Evolutionary conservation across 148 eudicot species (phyloP), one percentile per base, ranked within the genome.

Genomic region (Polygonum aviculare): DNA sequence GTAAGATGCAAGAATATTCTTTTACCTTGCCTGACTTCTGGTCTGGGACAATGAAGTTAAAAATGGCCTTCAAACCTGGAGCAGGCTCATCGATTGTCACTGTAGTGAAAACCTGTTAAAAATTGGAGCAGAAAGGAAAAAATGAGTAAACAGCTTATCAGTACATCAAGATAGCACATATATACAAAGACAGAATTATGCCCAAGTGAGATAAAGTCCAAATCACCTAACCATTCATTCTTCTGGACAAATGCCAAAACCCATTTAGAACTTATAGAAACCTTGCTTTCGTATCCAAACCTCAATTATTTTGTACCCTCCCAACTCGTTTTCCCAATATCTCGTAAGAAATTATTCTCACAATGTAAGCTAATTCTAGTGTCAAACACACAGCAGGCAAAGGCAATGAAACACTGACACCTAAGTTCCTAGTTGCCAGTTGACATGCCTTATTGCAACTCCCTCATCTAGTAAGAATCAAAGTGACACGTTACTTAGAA

Each of bases 21-120:
- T 5, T 74, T 82, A 90, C 98, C 97, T 92, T 94, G 84, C 93
- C 98, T 74, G 98, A 92, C 82, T 82, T 90, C 80, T 94, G 96
- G 80, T 94, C 92, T 76, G 98, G 98, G 73, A 86, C 90, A 65
- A 83, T 77, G 75, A 90, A 90, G 89, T 93, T 92, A 16, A 92
- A 78, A 76, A 94, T 89, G 45, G 97, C 86, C 89, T 94, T 94
- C 81, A 90, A 81, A 69, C 98, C 98, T 19, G 98, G 98, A 21
- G 96, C 93, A 81, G 93, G 91, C 77, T 94, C 97, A 78, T 94
- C 98, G 78, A 92, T 77, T 4, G 97, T 94, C 55, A 94, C 80
- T 44, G 93, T 94, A 75, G 96, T 83, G 80, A 73, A 80, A 78
- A 94, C 82, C 98, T 94, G 74, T 18, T 62, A 72, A 55, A 33